Evolutionary conservation across 225 moss, liverwort and hornwort species (phyloP).

Genomic region (Lunularia cruciata): DNA sequence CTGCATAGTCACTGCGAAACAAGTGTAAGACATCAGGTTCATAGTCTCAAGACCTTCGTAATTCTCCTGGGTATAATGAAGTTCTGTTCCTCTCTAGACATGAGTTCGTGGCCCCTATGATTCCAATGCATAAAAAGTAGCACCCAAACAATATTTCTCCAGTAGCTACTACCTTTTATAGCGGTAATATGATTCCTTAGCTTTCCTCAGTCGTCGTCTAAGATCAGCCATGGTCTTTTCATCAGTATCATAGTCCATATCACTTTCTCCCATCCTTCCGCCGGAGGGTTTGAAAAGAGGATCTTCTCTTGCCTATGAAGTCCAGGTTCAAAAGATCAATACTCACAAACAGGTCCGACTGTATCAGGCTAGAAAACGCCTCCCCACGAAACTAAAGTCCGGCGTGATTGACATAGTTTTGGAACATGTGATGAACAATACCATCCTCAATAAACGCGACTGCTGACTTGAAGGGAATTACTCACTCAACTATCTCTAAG

Average conservation of each 20-base stretch:
- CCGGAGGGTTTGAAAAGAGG: slow-evolving; percentile 97
- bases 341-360: background rate
- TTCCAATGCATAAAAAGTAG: background rate
- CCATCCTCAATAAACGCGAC: too few species aligned
- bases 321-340: background rate
- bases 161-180: slow-evolving; percentile 71
- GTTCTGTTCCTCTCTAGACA: background rate
- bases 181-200: slow-evolving; percentile 82
- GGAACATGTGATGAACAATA: too few species aligned
- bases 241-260: slow-evolving; percentile 99
- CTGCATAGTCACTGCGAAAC: slow-evolving; percentile 81
- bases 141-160: background rate
- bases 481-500: too few species aligned
- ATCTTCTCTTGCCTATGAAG: slow-evolving; percentile 80
- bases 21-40: slow-evolving; percentile 28
- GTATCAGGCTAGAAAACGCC: background rate
- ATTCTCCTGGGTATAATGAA: background rate
- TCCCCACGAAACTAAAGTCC: too few species aligned
- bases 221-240: slow-evolving; percentile 96
- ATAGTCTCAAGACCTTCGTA: background rate
- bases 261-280: slow-evolving; percentile 99
- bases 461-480: too few species aligned
- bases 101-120: background rate
- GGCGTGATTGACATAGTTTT: too few species aligned
- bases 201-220: slow-evolving; percentile 87